phyloP scores from a whole-genome alignment of 23 red algal genomes.

The Gracilaria gracilis region DNA sequence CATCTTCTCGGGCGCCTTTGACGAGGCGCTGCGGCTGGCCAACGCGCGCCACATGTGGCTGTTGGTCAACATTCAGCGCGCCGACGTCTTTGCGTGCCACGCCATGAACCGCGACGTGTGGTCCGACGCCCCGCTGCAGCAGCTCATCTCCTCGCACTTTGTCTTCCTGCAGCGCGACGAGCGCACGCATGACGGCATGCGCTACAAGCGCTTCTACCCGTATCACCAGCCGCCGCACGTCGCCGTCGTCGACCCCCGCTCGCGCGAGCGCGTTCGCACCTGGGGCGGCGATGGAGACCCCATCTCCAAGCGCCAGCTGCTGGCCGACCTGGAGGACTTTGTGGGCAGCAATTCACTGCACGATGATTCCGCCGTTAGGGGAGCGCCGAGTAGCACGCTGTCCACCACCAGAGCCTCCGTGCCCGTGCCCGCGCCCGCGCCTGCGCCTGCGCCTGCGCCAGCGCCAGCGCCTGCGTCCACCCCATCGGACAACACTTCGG shows the following conservation, averaged over 20 bases:
- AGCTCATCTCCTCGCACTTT: slow-evolving; percentile 52
- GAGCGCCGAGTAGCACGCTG: background rate
- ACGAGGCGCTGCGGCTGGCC: slow-evolving; percentile 36
- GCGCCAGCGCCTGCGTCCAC: no score
- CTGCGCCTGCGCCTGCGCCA: no score
- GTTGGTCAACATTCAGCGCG: slow-evolving; percentile 67
- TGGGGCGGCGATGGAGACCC: slow-evolving; percentile 51
- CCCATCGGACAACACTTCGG: no score
- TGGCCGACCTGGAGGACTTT: slow-evolving; percentile 45
- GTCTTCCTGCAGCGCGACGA: slow-evolving; percentile 74
- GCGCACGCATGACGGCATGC: slow-evolving; percentile 14
- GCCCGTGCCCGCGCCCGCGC: background rate
- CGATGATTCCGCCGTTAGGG: slow-evolving; percentile 30
- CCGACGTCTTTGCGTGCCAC: slow-evolving; percentile 64
- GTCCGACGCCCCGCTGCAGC: slow-evolving; percentile 38
- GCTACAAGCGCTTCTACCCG: slow-evolving; percentile 64
- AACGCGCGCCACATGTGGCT: slow-evolving; percentile 49
- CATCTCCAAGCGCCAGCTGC: slow-evolving; percentile 19
- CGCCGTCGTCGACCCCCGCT: slow-evolving; percentile 73
- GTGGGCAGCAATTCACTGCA: slow-evolving; percentile 35
- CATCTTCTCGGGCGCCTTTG: slow-evolving; percentile 43
- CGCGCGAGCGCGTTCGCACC: slow-evolving; percentile 55
- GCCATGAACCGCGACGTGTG: slow-evolving; percentile 79
- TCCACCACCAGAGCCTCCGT: background rate
- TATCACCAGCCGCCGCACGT: slow-evolving; percentile 56